A percentile compares a stretch with the other conserved stretches of the same genome.
These are phyloP conservation scores for Penicillium sp. DNA, from an alignment of 2,329 filamentous ascomycete genomes.

Conservation along the genomic window DNA sequence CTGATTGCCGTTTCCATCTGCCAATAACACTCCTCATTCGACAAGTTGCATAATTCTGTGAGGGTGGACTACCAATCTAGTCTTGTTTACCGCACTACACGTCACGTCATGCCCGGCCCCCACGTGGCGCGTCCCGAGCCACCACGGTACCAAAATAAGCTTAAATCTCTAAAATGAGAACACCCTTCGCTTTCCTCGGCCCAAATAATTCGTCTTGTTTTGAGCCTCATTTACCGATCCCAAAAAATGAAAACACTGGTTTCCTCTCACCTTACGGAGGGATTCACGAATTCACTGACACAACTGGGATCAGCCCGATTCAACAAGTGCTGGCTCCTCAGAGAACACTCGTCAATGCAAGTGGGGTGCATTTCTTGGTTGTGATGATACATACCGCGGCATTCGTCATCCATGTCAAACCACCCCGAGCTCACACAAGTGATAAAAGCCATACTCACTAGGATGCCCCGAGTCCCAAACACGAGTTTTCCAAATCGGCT, in stretches of 20 bases:
- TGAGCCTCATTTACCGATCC: neutral
- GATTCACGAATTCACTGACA: neutral
- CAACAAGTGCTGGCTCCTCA: neutral
- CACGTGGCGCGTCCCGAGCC: constrained; percentile 2
- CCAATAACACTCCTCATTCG: too few species aligned
- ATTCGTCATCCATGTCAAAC: too few species aligned
- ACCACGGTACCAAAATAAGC: neutral
- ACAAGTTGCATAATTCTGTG: neutral
- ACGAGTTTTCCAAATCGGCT: too few species aligned
- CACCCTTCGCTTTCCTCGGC: neutral
- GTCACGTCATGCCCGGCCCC: neutral
- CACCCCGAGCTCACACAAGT: too few species aligned
- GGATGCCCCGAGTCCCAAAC: too few species aligned
- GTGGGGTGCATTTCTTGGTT: neutral
- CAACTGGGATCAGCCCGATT: neutral
- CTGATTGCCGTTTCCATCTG: too few species aligned
- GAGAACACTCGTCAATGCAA: neutral
- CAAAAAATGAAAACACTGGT: neutral
- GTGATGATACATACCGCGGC: too few species aligned
- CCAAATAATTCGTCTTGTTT: neutral
- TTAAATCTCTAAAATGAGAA: neutral
- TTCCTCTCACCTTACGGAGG: neutral
- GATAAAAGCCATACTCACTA: too few species aligned
- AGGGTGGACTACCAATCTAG: neutral
- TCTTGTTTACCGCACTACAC: neutral